Evolutionary conservation across 345 rosid genomes (phyloP).

Genomic region (Melaleuca quinquenervia): DNA sequence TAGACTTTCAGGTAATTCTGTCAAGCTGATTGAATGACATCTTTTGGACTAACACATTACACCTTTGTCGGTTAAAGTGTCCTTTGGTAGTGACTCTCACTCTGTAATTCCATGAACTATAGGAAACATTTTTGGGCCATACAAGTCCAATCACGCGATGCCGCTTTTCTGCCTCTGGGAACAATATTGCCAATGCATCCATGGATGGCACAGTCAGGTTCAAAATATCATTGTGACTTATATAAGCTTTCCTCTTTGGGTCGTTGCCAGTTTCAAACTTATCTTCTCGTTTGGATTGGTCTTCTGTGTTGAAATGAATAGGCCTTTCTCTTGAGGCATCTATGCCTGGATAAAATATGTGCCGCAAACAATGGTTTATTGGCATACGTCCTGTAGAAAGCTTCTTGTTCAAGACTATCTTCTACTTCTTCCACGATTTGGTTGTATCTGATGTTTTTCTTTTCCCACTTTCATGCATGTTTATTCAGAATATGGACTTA

Average conservation of each 20-base stretch:
- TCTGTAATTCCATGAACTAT: background rate
- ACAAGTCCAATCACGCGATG: slow-evolving; percentile 61
- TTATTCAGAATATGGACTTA: slow-evolving; percentile 57
- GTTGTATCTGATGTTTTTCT: background rate
- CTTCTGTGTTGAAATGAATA: background rate
- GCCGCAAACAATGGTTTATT: background rate
- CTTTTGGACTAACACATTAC: background rate
- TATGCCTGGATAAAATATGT: background rate
- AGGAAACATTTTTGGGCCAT: slow-evolving; percentile 74
- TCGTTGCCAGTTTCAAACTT: background rate
- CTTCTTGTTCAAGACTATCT: background rate
- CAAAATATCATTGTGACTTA: background rate
- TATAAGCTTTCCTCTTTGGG: background rate
- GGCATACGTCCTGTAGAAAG: background rate
- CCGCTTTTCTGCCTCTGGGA: slow-evolving; percentile 69
- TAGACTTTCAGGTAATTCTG: slow-evolving; percentile 52
- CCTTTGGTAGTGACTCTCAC: background rate
- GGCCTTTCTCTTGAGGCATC: background rate
- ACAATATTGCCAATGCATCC: slow-evolving; percentile 73
- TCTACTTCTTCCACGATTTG: background rate
- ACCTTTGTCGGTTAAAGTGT: background rate
- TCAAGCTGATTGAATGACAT: background rate
- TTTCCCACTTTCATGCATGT: background rate
- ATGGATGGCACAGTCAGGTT: slow-evolving; percentile 77
- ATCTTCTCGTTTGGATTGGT: background rate